phyloP scores from a whole-genome alignment of 139 green algal genomes.

The Zygnema circumcarinatum region DNA sequence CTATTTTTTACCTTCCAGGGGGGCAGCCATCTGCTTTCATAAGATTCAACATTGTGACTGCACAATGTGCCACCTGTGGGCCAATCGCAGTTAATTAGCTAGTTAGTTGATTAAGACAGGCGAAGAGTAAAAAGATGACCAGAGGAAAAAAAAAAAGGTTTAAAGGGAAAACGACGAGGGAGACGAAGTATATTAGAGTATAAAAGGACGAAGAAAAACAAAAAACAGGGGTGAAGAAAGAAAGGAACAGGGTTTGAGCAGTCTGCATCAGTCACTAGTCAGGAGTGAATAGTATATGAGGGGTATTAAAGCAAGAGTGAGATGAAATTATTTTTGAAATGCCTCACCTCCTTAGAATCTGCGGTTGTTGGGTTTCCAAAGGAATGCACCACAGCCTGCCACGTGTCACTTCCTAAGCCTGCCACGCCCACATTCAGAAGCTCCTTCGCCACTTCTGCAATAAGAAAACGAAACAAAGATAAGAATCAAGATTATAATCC shows the following conservation, averaged over 20 bases:
- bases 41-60: not conserved
- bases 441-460: not conserved
- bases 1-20: not conserved
- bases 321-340: too few relatives aligned
- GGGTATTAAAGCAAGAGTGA: too few relatives aligned
- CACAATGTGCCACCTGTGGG: not conserved
- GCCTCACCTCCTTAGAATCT: too few relatives aligned
- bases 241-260: not conserved
- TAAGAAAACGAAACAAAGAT: not conserved
- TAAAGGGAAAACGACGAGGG: too few relatives aligned
- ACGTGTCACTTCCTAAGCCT: not conserved
- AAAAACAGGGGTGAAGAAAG: conserved; percentile 2
- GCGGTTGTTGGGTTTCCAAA: too few relatives aligned
- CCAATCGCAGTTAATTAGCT: not conserved
- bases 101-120: not conserved
- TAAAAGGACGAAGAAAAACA: conserved; percentile 17
- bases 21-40: not conserved
- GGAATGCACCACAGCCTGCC: not conserved
- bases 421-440: not conserved
- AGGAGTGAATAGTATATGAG: too few relatives aligned
- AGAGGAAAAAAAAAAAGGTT: conserved; percentile 23
- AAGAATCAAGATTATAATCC: not conserved
- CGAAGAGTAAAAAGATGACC: not conserved
- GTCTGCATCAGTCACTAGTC: too few relatives aligned
- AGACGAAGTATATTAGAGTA: too few relatives aligned